These are phyloP conservation scores for Apostasia shenzhenica DNA, from an alignment of 106 monocot genomes.

Conservation along the genomic window DNA sequence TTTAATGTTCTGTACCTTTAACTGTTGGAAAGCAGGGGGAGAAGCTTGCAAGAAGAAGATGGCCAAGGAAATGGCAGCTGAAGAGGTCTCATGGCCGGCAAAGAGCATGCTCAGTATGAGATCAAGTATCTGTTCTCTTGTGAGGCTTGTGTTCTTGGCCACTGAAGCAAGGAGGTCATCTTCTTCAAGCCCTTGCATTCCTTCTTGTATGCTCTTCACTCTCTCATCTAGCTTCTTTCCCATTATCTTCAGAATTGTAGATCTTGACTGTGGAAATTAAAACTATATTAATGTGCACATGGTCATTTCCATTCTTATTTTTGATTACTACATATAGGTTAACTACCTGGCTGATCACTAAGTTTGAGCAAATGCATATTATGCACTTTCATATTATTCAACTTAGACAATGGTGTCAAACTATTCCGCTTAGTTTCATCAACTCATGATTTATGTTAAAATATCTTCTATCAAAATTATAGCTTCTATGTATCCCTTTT, in stretches of 20 bases:
- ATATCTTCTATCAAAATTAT: no score
- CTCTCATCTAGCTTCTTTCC: conserved; percentile 30
- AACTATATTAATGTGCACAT: no score
- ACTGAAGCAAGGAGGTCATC: conserved; percentile 46
- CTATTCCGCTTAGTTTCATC: no score
- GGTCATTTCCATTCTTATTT: no score
- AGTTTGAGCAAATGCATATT: no score
- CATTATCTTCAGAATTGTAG: conserved; percentile 28
- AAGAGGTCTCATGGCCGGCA: conserved; percentile 53
- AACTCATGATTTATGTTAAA: no score
- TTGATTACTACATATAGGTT: no score
- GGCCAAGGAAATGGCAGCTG: conserved; percentile 33
- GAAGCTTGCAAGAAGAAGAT: conserved; percentile 35
- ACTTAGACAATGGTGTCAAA: no score
- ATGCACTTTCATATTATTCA: no score
- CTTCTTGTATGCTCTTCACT: conserved; percentile 7
- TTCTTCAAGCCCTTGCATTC: conserved; percentile 6
- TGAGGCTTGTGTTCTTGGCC: conserved; percentile 19
- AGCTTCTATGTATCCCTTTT: no score
- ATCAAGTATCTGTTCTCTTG: conserved; percentile 46
- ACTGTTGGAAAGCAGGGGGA: conserved; percentile 23
- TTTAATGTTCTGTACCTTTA: conserved; percentile 16
- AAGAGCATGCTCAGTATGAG: conserved; percentile 54
- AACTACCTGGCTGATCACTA: no score
- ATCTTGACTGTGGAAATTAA: conserved; percentile 21